These are phyloP conservation scores for Aspergillus tamarii DNA, from an alignment of 2,329 filamentous ascomycete genomes.

Conservation along the genomic window DNA sequence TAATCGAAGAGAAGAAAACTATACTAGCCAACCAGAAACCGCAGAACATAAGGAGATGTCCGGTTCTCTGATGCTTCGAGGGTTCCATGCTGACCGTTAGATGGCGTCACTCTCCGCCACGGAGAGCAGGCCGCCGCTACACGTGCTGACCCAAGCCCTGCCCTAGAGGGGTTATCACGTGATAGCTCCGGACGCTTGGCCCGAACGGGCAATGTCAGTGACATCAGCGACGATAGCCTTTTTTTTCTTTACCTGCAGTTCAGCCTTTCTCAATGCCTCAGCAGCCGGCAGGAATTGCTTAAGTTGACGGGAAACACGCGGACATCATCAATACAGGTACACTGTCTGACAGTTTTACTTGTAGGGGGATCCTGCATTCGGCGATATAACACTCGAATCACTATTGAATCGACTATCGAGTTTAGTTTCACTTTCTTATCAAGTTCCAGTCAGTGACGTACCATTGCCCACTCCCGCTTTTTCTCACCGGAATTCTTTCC, in stretches of 20 bases:
- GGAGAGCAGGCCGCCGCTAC: neutral
- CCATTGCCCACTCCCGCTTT: slow-evolving; percentile 32
- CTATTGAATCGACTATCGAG: neutral
- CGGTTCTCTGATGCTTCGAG: neutral
- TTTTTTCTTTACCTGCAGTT: neutral
- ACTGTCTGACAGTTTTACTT: neutral
- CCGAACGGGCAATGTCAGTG: slow-evolving; percentile 5
- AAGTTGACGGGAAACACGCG: neutral
- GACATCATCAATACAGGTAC: neutral
- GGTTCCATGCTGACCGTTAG: neutral
- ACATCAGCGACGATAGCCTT: slow-evolving; percentile 8
- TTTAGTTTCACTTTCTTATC: neutral
- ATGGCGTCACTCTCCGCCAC: slow-evolving; percentile 2
- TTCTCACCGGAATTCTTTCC: slow-evolving; percentile 40
- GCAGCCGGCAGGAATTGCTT: neutral
- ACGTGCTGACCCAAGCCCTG: slow-evolving; percentile 2
- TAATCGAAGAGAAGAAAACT: too few species aligned
- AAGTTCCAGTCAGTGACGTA: slow-evolving; percentile 24
- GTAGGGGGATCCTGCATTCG: neutral
- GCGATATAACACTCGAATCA: neutral
- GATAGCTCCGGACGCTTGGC: neutral
- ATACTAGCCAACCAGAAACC: neutral
- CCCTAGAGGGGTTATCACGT: slow-evolving; percentile 7
- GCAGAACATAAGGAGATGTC: neutral
- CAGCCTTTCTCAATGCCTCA: neutral